Conservation (phyloP, 192 early-diverging fungal species). For the Coemansia sp. region DNA sequence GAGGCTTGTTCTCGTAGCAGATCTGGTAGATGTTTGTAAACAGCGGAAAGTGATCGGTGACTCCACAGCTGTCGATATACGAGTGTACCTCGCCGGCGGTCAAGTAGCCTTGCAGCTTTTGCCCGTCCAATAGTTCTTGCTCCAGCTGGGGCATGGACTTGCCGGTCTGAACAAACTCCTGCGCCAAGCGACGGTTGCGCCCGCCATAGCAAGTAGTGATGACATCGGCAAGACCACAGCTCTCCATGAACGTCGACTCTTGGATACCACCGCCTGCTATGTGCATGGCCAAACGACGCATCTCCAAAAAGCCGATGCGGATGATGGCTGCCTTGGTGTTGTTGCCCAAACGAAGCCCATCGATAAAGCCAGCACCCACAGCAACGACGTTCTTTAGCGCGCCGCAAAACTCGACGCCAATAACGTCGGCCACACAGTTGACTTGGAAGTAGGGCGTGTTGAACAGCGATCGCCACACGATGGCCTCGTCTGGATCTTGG, state of each 20-base stretch:
- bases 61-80: conserved; percentile 69
- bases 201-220: conserved; percentile 98
- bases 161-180: conserved; percentile 88
- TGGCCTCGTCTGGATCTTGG: conserved; percentile 67
- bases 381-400: conserved; percentile 99
- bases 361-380: conserved; percentile 92
- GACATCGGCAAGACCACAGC: conserved; percentile 95
- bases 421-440: conserved; percentile 80
- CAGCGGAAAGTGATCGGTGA: conserved; percentile 81
- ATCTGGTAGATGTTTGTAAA: conserved; percentile 94
- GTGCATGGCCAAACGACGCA: conserved; percentile 88
- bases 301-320: conserved; percentile 92
- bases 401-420: conserved; percentile 96
- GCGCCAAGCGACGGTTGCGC: conserved; percentile 92
- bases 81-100: conserved; percentile 86
- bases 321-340: conserved; percentile 99
- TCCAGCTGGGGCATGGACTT: conserved; percentile 94
- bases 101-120: conserved; percentile 95
- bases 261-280: conserved; percentile 80
- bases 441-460: conserved; percentile 90
- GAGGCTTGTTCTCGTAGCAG: conserved; percentile 76
- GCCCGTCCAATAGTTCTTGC: conserved; percentile 90
- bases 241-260: conserved; percentile 95
- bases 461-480: conserved; percentile 80
- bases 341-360: conserved; percentile 90